A percentile compares a stretch with the other conserved stretches of the same genome.
Conservation (phyloP, 2,329 filamentous ascomycete genomes). For the Pseudonectria foliicola region DNA sequence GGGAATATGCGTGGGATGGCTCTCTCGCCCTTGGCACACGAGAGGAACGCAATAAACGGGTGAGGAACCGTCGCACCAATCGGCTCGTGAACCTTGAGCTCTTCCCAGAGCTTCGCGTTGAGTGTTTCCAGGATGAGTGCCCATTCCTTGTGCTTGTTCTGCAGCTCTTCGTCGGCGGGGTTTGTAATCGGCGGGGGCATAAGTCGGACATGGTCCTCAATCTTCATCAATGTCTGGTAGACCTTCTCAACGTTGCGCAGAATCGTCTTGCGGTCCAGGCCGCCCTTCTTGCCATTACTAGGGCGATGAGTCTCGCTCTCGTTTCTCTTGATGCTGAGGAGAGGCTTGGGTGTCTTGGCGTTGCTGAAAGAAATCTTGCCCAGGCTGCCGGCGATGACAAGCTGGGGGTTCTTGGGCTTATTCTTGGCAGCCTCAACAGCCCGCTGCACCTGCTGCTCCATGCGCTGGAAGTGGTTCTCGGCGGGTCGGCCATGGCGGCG, state of each 20-base stretch:
- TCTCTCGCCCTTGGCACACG: conserved; percentile 93
- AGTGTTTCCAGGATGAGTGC: conserved; percentile 49
- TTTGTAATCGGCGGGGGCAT: conserved; percentile 60
- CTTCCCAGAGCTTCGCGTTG: conserved; percentile 74
- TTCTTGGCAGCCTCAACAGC: conserved; percentile 96
- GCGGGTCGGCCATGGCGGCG: conserved; percentile 73
- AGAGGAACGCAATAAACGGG: conserved; percentile 93
- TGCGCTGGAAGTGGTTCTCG: conserved; percentile 96
- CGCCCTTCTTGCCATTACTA: conserved; percentile 42
- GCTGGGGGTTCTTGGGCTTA: conserved; percentile 93
- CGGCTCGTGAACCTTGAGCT: conserved; percentile 87
- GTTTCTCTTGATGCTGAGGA: conserved; percentile 88
- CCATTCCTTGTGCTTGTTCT: conserved; percentile 75
- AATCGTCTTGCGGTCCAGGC: conserved; percentile 73
- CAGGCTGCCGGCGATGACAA: conserved; percentile 91
- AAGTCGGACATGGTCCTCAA: conserved; percentile 85
- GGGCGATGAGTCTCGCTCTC: conserved; percentile 58
- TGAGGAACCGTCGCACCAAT: conserved; percentile 72
- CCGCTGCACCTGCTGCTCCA: conserved; percentile 98
- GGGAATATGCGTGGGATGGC: conserved; percentile 91
- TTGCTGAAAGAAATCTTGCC: conserved; percentile 99
- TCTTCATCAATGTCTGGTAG: conserved; percentile 81
- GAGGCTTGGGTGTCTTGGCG: conserved; percentile 89
- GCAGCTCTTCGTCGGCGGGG: conserved; percentile 52
- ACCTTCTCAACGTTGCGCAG: conserved; percentile 83